Base-by-base conservation (phyloP, 192 early-diverging fungal genomes). In the Spizellomyces sp. region DNA sequence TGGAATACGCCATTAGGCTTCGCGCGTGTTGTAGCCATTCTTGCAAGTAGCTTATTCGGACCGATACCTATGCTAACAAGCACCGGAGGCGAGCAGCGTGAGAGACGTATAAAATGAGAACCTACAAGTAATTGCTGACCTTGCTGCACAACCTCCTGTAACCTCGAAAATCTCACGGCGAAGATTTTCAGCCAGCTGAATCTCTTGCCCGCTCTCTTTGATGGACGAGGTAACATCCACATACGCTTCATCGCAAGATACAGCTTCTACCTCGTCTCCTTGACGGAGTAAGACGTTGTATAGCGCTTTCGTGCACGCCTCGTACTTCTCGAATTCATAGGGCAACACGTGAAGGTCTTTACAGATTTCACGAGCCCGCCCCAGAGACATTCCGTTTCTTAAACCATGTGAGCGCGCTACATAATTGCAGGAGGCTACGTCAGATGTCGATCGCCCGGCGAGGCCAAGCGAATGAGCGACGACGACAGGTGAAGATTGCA, bases 371-470 rank as follows among this genome's bases (percentile, higher is more conserved):
- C 85, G 79, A 0, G 94, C 96, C n/a, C 76, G 76, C 1, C 87
- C 86, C 19, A 95, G 73, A 19, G 79, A 67, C 87, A 93, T 93
- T 43, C 93, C 94, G 72, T 95, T 98, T 47, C 73, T 75, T 19
- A 95, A 78, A 0, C 93, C 92, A 76, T 77, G 89, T 9, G 76
- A 73, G 0, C 96, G 88, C 5, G 95, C 94, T 50, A 86, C 68
- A 66, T 98, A 98, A 74, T 95, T 98, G 71, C 92, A 95, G 6
- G 90, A 93, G 0, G 95, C 96, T 67, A 91, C 90, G 62, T 90
- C 87, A 8, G 81, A 77, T 5, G 81, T 82, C 21, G 68, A 69
- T 14, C 15, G 14, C 50, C 55, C 44, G 6, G 60, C 9, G 17
- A 57, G 12, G 21, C 73, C 74, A 54, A 52, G n/a, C 0, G 86